Evolutionary conservation across 768 basidiomycete species (phyloP), one percentile per base, ranked within the genome.

Genomic region (Auriscalpium orientale): DNA sequence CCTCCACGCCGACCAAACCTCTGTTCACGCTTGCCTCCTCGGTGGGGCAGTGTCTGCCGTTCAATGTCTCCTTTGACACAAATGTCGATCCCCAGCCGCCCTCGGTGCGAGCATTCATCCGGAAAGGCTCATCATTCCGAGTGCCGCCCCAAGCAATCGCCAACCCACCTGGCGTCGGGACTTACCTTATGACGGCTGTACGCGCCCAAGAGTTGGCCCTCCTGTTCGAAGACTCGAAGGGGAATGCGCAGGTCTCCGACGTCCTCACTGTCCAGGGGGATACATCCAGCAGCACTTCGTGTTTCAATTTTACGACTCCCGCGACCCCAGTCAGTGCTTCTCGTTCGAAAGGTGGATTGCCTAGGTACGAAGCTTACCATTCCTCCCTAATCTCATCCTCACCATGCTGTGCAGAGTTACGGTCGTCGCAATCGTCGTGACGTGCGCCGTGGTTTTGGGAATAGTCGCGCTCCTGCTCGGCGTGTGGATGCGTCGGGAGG

Each of bases 41-140:
- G 10, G 62, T 78, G 16, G 63, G 70, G 2, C 81, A 84, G 65
- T 84, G 83, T 67, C 69, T 74, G 58, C 60, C 72, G 4, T 77
- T 85, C 65, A 67, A 67, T 7, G 64, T 87, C 22, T 62, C 59
- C 3, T 82, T 75, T 64, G 68, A 78, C 50, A 65, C 70, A 0
- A 59, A 66, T 3, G 56, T 64, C 12, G 65, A 74, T 5, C 72
- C 74, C 1, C 63, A 58, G 4, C 64, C 81, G 2, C 64, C 75
- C 67, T 18, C 67, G 70, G 16, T 81, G 66, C 68, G 72, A 51
- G 65, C 74, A 72, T 54, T 69, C 48, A 60, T 67, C 12, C 70
- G 69, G 34, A 58, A 53, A 46, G 63, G 58, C 44, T 62, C 50
- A 11, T 65, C 71, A 9, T 53, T 68, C 61, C 46, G 50, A 37